Conservation (phyloP, 805 yeast genomes). For the Saturnispora bothae region DNA sequence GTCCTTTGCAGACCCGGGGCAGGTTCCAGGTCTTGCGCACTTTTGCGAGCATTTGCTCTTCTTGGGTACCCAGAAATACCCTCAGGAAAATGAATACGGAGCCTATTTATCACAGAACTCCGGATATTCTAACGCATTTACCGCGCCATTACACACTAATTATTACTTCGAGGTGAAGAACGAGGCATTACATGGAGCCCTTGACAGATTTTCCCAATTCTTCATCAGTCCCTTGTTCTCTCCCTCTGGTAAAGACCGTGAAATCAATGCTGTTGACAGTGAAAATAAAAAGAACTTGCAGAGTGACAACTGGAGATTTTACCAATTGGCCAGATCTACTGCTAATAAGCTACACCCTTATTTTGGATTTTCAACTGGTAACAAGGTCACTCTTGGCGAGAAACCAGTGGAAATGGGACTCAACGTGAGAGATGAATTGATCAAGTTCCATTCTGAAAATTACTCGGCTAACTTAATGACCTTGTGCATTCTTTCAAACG, state of each 20-base stretch:
- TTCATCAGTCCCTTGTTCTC: slow-evolving; percentile 77
- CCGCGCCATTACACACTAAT: slow-evolving; percentile 81
- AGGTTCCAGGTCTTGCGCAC: slow-evolving; percentile 68
- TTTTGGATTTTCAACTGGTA: slow-evolving; percentile 86
- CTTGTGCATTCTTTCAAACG: slow-evolving; percentile 75
- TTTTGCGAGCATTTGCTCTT: slow-evolving; percentile 65
- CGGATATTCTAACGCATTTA: slow-evolving; percentile 87
- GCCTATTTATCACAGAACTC: slow-evolving; percentile 72
- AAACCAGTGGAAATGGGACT: slow-evolving; percentile 49
- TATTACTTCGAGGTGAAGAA: slow-evolving; percentile 79
- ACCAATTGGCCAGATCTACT: slow-evolving; percentile 70
- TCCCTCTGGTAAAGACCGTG: slow-evolving; percentile 72
- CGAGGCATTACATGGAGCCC: slow-evolving; percentile 70
- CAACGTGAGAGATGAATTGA: slow-evolving; percentile 71
- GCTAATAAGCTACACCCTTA: slow-evolving; percentile 74
- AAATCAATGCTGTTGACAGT: slow-evolving; percentile 88
- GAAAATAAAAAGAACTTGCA: slow-evolving; percentile 93
- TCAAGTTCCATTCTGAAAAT: slow-evolving; percentile 58
- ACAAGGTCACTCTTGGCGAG: slow-evolving; percentile 58
- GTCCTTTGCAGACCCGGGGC: slow-evolving; percentile 55
- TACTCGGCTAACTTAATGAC: slow-evolving; percentile 88
- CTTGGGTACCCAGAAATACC: slow-evolving; percentile 73
- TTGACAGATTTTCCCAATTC: slow-evolving; percentile 89
- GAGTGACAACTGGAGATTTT: slow-evolving; percentile 78
- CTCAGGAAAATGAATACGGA: slow-evolving; percentile 63